Evolutionary conservation across 108 stramenopile genomes (phyloP), one percentile per base, ranked within the genome.

Genomic region (Skeletonema menzelii): DNA sequence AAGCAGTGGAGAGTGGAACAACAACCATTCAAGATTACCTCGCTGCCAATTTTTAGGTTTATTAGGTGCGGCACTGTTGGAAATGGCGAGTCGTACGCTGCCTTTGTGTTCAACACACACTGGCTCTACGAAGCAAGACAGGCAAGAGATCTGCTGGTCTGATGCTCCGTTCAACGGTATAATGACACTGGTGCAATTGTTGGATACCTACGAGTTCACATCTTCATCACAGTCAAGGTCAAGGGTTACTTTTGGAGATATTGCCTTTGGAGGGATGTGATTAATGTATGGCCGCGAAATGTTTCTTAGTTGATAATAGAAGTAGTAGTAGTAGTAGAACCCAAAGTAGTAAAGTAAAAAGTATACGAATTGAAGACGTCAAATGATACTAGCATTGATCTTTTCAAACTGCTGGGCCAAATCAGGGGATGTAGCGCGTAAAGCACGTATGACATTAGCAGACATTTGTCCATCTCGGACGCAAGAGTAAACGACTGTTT

Each of bases 401-500:
- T 47, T 47, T 7, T 47, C 46, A 19, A 47, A 47, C 17, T 19
- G n/a, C 19, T 47, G n/a, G 46, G 46, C 46, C 19, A 47, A 47
- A 0, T 19, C 46, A 47, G 46, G 46, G 3, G 46, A 10, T 6
- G 12, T 47, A 47, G 17, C 19, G 19, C 19, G 17, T 19, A 47
- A 47, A 17, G 46, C 46, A 6, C n/a, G 46, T 5, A 47, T n/a
- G 2, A 47, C 46, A n/a, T 47, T 47, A 7, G 5, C 46, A 47
- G 46, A 47, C 46, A 47, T 47, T 19, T 59, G 59, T 15, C 27
- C 27, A n/a, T 59, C 59, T 24, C 34, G 59, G 27, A 59, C 8
- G 59, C 59, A 59, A 15, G 59, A 59, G 22, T 24, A 34, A 20
- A 59, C 27, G 27, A 59, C 59, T 5, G 59, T 59, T 32, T 61